Conservation (phyloP, 768 basidiomycete genomes). For the Cystobasidium onofrii region DNA sequence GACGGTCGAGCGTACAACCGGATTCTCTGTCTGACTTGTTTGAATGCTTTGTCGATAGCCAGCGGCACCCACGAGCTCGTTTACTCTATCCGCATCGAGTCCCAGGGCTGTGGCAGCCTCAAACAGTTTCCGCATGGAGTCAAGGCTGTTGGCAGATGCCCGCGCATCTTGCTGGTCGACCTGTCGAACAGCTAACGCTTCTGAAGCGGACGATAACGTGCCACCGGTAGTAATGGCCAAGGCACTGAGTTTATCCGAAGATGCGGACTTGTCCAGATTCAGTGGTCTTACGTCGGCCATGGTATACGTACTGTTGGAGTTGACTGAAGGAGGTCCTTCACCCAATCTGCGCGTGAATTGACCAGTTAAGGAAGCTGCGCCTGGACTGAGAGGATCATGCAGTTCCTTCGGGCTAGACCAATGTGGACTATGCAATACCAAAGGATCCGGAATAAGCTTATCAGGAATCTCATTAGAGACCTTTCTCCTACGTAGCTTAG, state of each 20-base stretch:
- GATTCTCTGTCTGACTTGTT: not conserved
- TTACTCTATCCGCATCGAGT: conserved; percentile 36
- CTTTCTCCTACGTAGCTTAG: not conserved
- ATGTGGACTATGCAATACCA: not conserved
- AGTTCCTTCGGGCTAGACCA: not conserved
- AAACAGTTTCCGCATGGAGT: conserved; percentile 37
- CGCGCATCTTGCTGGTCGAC: not conserved
- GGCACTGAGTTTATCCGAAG: not conserved
- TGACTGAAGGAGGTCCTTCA: not conserved
- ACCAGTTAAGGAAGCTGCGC: not conserved
- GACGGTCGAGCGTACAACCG: not conserved
- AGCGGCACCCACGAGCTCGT: conserved; percentile 38
- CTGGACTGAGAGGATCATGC: not conserved
- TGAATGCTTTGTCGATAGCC: not conserved
- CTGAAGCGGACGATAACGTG: not conserved
- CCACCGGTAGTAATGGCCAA: not conserved
- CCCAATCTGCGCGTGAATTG: not conserved
- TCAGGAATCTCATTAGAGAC: not conserved
- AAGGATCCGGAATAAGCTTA: not conserved
- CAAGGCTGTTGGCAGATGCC: conserved; percentile 22
- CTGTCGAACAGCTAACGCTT: not conserved
- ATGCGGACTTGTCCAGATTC: not conserved
- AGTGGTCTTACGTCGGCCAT: not conserved
- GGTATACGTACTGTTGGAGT: not conserved
- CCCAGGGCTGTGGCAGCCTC: conserved; percentile 39